These are phyloP conservation scores for Amniculicola lignicola DNA, from an alignment of 495 filamentous ascomycete genomes.

Conservation along the genomic window DNA sequence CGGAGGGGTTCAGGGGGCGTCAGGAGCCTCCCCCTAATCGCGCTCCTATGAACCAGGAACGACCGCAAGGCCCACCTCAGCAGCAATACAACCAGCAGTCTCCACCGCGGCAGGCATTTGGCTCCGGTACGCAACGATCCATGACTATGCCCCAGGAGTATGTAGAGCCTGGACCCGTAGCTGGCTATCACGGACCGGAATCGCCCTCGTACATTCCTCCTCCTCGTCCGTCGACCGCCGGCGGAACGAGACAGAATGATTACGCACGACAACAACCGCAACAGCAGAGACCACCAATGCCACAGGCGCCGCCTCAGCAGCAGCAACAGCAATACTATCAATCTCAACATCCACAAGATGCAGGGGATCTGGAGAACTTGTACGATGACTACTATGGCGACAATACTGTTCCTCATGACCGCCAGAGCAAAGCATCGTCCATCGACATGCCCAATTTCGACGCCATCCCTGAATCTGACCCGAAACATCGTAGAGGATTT, in stretches of 20 bases:
- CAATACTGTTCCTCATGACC: not conserved
- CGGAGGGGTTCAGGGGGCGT: conserved; percentile 20
- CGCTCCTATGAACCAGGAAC: conserved; percentile 14
- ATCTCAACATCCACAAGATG: conserved; percentile 17
- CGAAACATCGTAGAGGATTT: conserved; percentile 38
- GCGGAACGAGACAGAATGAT: conserved; percentile 39
- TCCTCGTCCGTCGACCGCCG: conserved; percentile 51
- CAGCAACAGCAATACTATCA: conserved; percentile 16
- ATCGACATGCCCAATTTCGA: conserved; percentile 74
- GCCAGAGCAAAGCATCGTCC: conserved; percentile 28
- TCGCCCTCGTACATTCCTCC: conserved; percentile 41
- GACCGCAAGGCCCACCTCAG: conserved; percentile 15
- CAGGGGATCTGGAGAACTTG: conserved; percentile 42
- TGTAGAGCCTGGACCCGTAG: conserved; percentile 38
- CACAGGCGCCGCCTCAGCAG: conserved; percentile 14
- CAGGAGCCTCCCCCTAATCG: conserved; percentile 11
- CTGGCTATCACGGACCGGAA: conserved; percentile 39
- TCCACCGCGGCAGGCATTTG: conserved; percentile 21
- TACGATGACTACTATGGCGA: conserved; percentile 57
- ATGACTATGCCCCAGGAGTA: conserved; percentile 35
- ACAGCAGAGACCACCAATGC: conserved; percentile 39
- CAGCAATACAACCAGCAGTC: conserved; percentile 8
- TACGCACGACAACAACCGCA: conserved; percentile 13
- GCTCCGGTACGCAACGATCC: conserved; percentile 25
- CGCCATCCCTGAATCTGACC: conserved; percentile 49